Conservation (phyloP, 352 stramenopile species). For the Globisporangium cederbergense region DNA sequence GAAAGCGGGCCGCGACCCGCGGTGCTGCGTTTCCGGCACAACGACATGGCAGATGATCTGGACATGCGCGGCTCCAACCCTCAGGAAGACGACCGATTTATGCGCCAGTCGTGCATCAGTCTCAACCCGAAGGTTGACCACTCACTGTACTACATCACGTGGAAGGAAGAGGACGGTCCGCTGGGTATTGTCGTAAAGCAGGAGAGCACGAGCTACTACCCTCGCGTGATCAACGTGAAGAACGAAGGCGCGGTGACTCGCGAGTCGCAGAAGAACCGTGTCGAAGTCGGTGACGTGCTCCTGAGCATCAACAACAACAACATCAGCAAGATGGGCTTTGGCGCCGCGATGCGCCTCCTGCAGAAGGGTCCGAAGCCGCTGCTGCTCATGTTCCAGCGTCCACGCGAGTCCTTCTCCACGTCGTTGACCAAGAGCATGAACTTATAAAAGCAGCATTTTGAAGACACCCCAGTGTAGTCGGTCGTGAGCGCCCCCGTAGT, state of each 20-base stretch:
- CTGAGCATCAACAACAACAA: slow-evolving; percentile 91
- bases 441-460: slow-evolving; percentile 10
- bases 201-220: slow-evolving; percentile 84
- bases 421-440: slow-evolving; percentile 32
- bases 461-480: slow-evolving; percentile 5
- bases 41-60: slow-evolving; percentile 52
- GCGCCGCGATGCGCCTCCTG: slow-evolving; percentile 78
- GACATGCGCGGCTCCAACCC: slow-evolving; percentile 52
- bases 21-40: slow-evolving; percentile 82
- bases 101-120: slow-evolving; percentile 68
- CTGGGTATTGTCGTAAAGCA: slow-evolving; percentile 87
- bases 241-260: slow-evolving; percentile 78
- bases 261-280: slow-evolving; percentile 79
- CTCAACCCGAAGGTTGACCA: slow-evolving; percentile 83
- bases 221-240: slow-evolving; percentile 87
- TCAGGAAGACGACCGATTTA: slow-evolving; percentile 62
- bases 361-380: slow-evolving; percentile 85
- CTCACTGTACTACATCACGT: slow-evolving; percentile 88
- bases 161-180: slow-evolving; percentile 84
- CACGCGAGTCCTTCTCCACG: slow-evolving; percentile 30
- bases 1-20: slow-evolving; percentile 73
- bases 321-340: slow-evolving; percentile 89
- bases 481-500: not conserved
- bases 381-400: slow-evolving; percentile 84
- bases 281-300: slow-evolving; percentile 77